Evolutionary conservation across 192 early-diverging fungal species (phyloP), one percentile per base, ranked within the genome.

Genomic region (Polychytrium aggregatum): DNA sequence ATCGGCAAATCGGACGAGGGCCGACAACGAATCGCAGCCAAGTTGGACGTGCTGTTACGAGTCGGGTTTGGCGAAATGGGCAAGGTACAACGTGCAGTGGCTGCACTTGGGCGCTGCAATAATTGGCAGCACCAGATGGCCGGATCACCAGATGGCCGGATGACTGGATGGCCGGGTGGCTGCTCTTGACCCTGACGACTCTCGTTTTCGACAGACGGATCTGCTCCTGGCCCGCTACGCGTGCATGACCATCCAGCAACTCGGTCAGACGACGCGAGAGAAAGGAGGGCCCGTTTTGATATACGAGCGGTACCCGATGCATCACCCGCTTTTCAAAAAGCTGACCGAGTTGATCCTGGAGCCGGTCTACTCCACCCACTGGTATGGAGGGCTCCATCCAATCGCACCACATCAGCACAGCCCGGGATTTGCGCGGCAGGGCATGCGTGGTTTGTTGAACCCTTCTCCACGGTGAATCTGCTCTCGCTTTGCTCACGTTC

Each of bases 231-330:
- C 92, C 42, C 85, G 82, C 48, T 83, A 93, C 65, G 83, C 90
- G 5, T 99, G 96, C 48, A 83, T 95, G 56, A 83, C 92, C 0
- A 65, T 99, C 35, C 90, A 95, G 54, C 82, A 90, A 46, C 70
- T 95, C 7, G 83, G 68, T 1, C 26, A 41, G 58, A 75, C 14
- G 54, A 71, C 71, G 56, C 71, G 78, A 36, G 69, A 78, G 43
- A 87, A 88, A 61, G 78, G 83, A 67, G 38, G 25, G 46, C 37
- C 30, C 26, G 51, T 22, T 21, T 31, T 10, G 3, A 14, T 16
- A 5, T 9, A 16, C 18, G 24, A 20, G 14, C 68, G 82, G 7
- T 58, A 76, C 38, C 67, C 72, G 9, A 67, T 70, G 61, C 55
- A 70, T 41, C 76, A 77, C 55, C 69, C 78, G 24, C 62, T 83